A percentile compares a stretch with the other conserved stretches of the same genome.
Evolutionary conservation across 441 rosid species (phyloP).

Genomic region (Eugenia klotzschiana): DNA sequence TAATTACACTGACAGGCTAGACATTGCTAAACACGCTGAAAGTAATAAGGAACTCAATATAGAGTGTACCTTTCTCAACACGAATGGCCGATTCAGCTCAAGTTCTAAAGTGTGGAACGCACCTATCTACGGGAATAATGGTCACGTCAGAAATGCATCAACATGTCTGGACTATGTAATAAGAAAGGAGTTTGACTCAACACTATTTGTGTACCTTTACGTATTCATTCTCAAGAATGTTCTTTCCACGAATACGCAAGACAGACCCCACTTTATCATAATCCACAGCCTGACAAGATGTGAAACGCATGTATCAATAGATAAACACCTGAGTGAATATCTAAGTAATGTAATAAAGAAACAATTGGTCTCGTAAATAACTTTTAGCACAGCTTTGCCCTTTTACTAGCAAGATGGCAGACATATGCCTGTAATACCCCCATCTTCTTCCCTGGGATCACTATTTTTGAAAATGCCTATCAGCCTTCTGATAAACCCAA

Average conservation of each 20-base stretch:
- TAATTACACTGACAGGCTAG: neutral
- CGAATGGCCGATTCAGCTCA: conserved; percentile 76
- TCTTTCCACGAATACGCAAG: conserved; percentile 87
- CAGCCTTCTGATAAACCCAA: neutral
- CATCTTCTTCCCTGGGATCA: neutral
- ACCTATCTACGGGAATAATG: conserved; percentile 51
- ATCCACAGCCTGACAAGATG: conserved; percentile 35
- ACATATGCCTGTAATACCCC: neutral
- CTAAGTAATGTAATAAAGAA: neutral
- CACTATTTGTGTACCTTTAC: conserved; percentile 43
- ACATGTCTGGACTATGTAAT: neutral
- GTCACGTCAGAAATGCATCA: neutral
- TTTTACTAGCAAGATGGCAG: neutral
- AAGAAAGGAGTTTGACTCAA: neutral
- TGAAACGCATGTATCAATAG: neutral
- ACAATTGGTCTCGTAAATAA: neutral
- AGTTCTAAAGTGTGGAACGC: conserved; percentile 83
- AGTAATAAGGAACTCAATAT: neutral
- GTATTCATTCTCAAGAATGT: conserved; percentile 65
- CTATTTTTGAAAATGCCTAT: neutral
- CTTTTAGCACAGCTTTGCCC: neutral
- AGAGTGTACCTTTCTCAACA: conserved; percentile 60
- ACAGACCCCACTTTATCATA: conserved; percentile 72
- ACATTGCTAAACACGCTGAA: neutral
- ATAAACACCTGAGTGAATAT: neutral